Evolutionary conservation across 2,329 filamentous ascomycete genomes (phyloP).

Genomic region (Aspergillus proliferans): DNA sequence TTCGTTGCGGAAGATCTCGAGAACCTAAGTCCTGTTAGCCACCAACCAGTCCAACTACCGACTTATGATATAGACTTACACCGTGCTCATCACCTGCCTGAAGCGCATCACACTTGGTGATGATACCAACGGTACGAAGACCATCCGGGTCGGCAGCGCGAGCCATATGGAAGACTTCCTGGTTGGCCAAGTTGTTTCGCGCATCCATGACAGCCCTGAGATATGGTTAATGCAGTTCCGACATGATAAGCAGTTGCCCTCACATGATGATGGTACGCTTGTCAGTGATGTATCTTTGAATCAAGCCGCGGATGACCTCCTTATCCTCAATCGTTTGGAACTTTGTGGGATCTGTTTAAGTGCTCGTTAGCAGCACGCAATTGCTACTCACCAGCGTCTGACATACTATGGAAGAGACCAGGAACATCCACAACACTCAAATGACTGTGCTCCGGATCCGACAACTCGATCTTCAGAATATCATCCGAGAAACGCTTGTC

Average conservation of each 20-base stretch:
- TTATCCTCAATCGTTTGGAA: conserved; percentile 52
- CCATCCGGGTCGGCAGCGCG: conserved; percentile 28
- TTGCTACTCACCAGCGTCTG: conserved; percentile 1
- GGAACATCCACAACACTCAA: conserved; percentile 43
- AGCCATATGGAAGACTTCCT: conserved; percentile 49
- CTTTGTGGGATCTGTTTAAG: conserved; percentile 33
- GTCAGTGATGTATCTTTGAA: conserved; percentile 46
- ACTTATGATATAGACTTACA: conserved; percentile 3
- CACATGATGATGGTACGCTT: conserved; percentile 53
- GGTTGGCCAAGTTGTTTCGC: conserved; percentile 48
- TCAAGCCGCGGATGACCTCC: conserved; percentile 46
- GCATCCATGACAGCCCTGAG: conserved; percentile 23
- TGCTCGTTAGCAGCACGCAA: not conserved
- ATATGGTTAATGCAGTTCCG: not conserved
- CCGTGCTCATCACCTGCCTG: conserved; percentile 18
- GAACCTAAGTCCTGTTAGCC: conserved; percentile 4
- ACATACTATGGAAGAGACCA: conserved; percentile 32
- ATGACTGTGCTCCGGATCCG: conserved; percentile 32
- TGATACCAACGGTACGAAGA: conserved; percentile 29
- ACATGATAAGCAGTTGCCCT: conserved; percentile 9
- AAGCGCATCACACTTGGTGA: conserved; percentile 32
- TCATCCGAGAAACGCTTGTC: conserved; percentile 34
- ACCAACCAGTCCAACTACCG: not conserved
- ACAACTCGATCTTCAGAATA: conserved; percentile 39
- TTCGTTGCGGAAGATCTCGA: conserved; percentile 11